Evolutionary conservation across 164 flowering plant species (phyloP).

Genomic region (Kingdonia uniflora): DNA sequence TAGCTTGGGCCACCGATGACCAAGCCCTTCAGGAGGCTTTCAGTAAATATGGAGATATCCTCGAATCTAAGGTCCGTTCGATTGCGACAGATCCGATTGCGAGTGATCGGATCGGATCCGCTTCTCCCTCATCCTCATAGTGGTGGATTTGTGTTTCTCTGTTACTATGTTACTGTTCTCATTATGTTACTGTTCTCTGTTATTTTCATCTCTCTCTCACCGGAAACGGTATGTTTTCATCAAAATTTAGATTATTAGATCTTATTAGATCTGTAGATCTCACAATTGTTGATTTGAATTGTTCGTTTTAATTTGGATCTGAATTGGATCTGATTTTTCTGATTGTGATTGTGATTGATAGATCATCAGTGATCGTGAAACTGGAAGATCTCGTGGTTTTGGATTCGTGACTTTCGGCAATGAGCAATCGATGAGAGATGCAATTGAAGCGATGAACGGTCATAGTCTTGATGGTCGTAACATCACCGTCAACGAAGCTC

Average conservation of each 20-base stretch:
- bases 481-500: conserved; percentile 6
- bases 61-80: conserved; percentile 15
- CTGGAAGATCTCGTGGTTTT: conserved; percentile 3
- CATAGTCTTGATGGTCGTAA: conserved; percentile 1
- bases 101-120: conserved; percentile 1
- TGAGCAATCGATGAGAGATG: not conserved
- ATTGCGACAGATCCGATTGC: not conserved
- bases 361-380: conserved; percentile 2
- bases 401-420: not conserved
- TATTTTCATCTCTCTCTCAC: conserved; percentile 1
- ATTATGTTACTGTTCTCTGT: conserved; percentile 7
- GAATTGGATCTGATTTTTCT: not conserved
- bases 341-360: not conserved
- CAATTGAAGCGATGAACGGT: conserved; percentile 5
- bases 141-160: not conserved
- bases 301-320: not conserved
- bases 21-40: conserved; percentile 8
- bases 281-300: not conserved
- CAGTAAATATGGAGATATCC: conserved; percentile 6
- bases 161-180: conserved; percentile 1
- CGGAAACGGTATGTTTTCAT: conserved; percentile 17
- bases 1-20: conserved; percentile 15
- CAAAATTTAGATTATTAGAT: too few relatives aligned
- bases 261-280: not conserved
- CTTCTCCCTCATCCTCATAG: not conserved